Conservation (phyloP, 768 basidiomycete species). For the Leccinum disarticulatum region DNA sequence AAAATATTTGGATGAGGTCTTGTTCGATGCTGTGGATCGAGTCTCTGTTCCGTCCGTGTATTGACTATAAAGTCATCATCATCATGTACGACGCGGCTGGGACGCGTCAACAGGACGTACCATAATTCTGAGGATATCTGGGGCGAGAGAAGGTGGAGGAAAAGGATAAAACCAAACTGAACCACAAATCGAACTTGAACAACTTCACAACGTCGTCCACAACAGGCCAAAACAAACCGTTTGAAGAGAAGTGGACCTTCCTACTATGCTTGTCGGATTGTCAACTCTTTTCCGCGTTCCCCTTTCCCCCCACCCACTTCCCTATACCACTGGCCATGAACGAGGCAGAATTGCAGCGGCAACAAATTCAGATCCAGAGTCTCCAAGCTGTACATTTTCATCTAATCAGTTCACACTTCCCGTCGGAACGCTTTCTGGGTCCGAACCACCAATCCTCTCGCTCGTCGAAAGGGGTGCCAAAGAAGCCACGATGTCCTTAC, state of each 20-base stretch:
- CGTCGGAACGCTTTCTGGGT: background rate
- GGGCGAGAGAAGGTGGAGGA: background rate
- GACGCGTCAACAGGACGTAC: conserved; percentile 22
- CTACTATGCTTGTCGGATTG: too few relatives aligned
- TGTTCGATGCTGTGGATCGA: conserved; percentile 71
- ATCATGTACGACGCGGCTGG: background rate
- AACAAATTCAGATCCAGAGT: background rate
- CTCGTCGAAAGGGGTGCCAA: background rate
- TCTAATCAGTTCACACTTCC: conserved; percentile 3
- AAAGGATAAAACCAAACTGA: conserved; percentile 9
- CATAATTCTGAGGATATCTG: conserved; percentile 21
- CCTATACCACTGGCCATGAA: too few relatives aligned
- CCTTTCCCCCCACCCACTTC: conserved; percentile 65
- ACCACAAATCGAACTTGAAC: conserved; percentile 5
- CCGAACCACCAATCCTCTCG: background rate
- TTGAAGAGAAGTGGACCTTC: too few relatives aligned
- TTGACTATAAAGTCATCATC: conserved; percentile 22
- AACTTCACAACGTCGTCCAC: background rate
- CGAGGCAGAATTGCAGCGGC: too few relatives aligned
- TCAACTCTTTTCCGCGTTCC: conserved; percentile 53
- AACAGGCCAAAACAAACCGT: too few relatives aligned
- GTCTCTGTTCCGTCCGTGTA: conserved; percentile 61
- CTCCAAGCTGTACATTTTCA: conserved; percentile 18
- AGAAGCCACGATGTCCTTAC: conserved; percentile 22
- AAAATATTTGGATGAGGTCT: conserved; percentile 66